A percentile compares a stretch with the other conserved stretches of the same genome.
Conservation (phyloP, 2,329 filamentous ascomycete species). For the Colletotrichum theobromicola region DNA sequence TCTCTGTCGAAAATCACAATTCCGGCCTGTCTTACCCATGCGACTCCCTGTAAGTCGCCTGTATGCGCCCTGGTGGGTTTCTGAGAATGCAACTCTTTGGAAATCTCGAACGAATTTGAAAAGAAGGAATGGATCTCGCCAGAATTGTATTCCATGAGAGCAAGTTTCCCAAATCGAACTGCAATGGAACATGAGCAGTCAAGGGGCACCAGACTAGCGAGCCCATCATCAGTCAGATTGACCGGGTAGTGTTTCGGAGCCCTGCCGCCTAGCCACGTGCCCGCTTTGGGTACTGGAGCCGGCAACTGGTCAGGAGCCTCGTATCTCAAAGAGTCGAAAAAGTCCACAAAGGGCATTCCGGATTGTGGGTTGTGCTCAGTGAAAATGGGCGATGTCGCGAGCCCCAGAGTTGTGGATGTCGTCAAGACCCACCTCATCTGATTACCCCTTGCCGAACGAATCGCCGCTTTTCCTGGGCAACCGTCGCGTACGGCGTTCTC, state of each 20-base stretch:
- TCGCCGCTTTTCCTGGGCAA: neutral
- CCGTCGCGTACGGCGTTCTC: neutral
- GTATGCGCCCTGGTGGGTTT: neutral
- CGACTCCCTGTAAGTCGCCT: neutral
- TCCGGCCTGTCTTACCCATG: neutral
- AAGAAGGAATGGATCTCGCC: neutral
- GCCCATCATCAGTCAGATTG: neutral
- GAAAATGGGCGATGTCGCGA: neutral
- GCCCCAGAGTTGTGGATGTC: neutral
- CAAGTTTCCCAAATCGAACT: neutral
- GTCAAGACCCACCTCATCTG: neutral
- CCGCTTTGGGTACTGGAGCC: neutral
- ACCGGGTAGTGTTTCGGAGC: neutral
- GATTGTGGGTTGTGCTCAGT: neutral
- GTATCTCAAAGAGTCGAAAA: neutral
- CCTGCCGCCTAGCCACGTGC: conserved; percentile 1
- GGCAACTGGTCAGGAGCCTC: neutral
- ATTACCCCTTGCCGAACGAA: neutral
- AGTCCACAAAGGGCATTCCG: neutral
- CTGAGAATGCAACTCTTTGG: neutral
- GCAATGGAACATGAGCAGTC: neutral
- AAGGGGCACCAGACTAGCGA: neutral
- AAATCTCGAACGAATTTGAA: neutral
- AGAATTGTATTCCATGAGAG: neutral
- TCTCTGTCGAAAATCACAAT: neutral